These are phyloP conservation scores for Aschersonia sp. DNA, from an alignment of 2,329 filamentous ascomycete genomes.

Conservation along the genomic window DNA sequence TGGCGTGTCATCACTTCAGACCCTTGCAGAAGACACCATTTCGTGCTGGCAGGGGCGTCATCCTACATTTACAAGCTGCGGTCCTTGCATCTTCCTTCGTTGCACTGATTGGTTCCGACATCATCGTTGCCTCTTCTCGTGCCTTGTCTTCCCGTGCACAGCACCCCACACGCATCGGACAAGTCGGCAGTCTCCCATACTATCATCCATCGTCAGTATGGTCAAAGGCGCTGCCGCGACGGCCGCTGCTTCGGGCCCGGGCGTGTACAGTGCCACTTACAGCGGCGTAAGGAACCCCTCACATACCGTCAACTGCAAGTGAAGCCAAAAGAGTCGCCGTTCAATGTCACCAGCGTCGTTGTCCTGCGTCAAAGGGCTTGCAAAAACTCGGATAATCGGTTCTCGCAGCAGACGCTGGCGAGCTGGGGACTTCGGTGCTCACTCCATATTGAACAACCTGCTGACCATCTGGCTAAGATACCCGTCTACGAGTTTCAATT, in stretches of 20 bases:
- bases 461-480: slow-evolving; percentile 39
- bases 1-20: slow-evolving; percentile 17
- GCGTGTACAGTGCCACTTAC: slow-evolving; percentile 55
- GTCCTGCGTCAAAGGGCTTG: too few relatives aligned
- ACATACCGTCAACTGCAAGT: background rate
- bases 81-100: too few relatives aligned
- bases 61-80: too few relatives aligned
- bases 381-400: background rate
- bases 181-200: too few relatives aligned
- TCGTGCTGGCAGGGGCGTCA: too few relatives aligned
- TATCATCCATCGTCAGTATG: slow-evolving; percentile 21
- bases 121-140: too few relatives aligned
- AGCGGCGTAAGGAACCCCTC: slow-evolving; percentile 41
- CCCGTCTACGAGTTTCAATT: slow-evolving; percentile 92
- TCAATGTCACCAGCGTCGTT: too few relatives aligned
- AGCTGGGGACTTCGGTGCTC: too few relatives aligned
- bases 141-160: too few relatives aligned
- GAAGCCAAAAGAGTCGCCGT: background rate
- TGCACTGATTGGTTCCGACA: too few relatives aligned
- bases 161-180: too few relatives aligned
- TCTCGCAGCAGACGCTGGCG: background rate
- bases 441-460: too few relatives aligned
- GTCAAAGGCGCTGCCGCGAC: slow-evolving; percentile 24
- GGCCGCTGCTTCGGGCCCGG: slow-evolving; percentile 20
- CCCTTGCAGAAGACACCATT: slow-evolving; percentile 5